Conservation (phyloP, 148 eudicot genomes). For the Nyssa sinensis region DNA sequence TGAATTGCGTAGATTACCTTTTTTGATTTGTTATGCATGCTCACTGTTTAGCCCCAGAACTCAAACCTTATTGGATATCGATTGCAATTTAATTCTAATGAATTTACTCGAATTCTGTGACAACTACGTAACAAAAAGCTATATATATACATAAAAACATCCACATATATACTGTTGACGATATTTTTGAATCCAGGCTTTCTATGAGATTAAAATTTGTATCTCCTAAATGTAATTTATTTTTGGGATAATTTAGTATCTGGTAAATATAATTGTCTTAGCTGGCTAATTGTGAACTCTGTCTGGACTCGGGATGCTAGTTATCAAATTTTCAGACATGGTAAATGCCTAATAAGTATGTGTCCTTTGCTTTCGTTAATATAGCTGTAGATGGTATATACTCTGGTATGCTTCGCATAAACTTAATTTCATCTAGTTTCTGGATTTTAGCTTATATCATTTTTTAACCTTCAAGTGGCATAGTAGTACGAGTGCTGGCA, state of each 20-base stretch:
- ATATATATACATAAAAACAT: neutral
- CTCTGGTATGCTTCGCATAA: neutral
- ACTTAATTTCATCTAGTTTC: neutral
- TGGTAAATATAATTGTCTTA: neutral
- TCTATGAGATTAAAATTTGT: neutral
- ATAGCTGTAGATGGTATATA: neutral
- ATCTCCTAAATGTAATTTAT: too few relatives aligned
- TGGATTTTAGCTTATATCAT: neutral
- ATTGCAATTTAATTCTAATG: neutral
- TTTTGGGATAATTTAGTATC: neutral
- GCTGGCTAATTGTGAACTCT: neutral
- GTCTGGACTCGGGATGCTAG: neutral
- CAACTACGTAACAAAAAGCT: neutral
- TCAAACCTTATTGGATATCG: neutral
- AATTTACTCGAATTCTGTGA: neutral
- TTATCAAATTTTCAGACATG: neutral
- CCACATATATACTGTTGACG: neutral
- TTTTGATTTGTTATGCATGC: neutral
- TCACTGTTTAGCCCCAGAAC: neutral
- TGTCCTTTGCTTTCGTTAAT: neutral
- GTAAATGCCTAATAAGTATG: neutral
- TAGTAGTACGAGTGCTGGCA: too few relatives aligned
- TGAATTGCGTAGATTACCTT: neutral
- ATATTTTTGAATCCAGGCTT: neutral
- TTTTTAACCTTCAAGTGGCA: too few relatives aligned